Base-by-base conservation (phyloP, 345 rosid species). In the Trapa bicornis region DNA sequence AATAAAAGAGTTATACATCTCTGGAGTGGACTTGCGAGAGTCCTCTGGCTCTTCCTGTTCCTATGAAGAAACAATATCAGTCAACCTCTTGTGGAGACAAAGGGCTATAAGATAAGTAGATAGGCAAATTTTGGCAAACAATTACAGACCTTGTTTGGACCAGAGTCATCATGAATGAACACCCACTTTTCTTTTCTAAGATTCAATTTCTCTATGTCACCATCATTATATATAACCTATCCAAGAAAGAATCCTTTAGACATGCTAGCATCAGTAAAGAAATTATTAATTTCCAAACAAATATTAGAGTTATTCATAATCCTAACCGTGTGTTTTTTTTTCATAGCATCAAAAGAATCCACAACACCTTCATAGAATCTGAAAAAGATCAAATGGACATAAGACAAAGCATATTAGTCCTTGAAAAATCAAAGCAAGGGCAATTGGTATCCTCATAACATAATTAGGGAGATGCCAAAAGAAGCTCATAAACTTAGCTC, bases 341-440 rank as follows among this genome's bases (percentile, higher is more conserved):
- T 89, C 63, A 61, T 64, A 53, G 87, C 37, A 74, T 87, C 85
- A 73, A 77, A 95, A 35, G 87, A 83, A 15, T 75, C 53, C 72
- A 95, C 74, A 65, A 75, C 74, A 75, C 99, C 99, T 53, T 80
- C 62, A 53, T 95, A 95, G 77, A 72, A 95, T 83, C 99, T 95
- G 93, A 70, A 77, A 75, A 68, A 52, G 12, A 47, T 33, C 67
- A 67, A 58, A 42, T 3, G 64, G 13, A 57, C 50, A 73, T 48
- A 45, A 69, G 69, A 68, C 29, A 22, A 22, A 22, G 29, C 29
- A 38, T 12, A 39, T 50, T 33, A 33, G 10, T 37, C 60, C 29
- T 66, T 41, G 22, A 65, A 65, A 70, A 66, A 53, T 35, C 63
- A 35, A 38, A 32, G 45, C 36, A 67, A 4, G 11, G 61, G 37